Conservation (phyloP, 2,329 filamentous ascomycete species). For the Cladophialophora chaetospira region DNA sequence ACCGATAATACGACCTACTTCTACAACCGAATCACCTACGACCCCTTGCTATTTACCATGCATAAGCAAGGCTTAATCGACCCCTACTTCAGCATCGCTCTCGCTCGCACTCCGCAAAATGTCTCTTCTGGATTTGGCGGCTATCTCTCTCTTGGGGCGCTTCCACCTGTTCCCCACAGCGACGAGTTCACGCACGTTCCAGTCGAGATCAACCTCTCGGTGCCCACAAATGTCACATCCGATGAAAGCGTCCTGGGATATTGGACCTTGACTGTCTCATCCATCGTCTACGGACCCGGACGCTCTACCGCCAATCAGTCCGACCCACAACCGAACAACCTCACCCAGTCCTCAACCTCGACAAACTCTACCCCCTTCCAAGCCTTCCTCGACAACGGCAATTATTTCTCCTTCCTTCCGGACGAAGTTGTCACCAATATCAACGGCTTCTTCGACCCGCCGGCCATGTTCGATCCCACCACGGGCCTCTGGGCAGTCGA, state of each 20-base stretch:
- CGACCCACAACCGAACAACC: conserved; percentile 2
- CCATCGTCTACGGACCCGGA: conserved; percentile 4
- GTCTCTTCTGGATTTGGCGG: conserved; percentile 50
- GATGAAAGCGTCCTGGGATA: conserved; percentile 6
- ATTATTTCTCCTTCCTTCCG: conserved; percentile 44
- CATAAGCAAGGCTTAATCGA: conserved; percentile 43
- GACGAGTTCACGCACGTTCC: conserved; percentile 40
- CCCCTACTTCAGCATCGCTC: conserved; percentile 38
- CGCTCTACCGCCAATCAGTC: not conserved
- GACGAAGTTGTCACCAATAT: conserved; percentile 40
- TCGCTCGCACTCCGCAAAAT: conserved; percentile 38
- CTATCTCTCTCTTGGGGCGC: conserved; percentile 48
- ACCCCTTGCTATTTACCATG: conserved; percentile 56
- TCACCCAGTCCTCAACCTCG: conserved; percentile 1
- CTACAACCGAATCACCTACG: conserved; percentile 44
- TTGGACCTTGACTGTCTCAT: conserved; percentile 2
- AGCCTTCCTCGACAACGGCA: conserved; percentile 33
- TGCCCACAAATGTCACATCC: conserved; percentile 6
- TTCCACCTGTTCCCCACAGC: conserved; percentile 42
- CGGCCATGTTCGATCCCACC: conserved; percentile 40
- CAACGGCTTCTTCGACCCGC: conserved; percentile 47
- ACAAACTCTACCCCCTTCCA: conserved; percentile 4
- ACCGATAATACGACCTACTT: conserved; percentile 32
- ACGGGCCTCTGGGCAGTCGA: conserved; percentile 43
- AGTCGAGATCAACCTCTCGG: conserved; percentile 36